Base-by-base conservation (phyloP, 352 stramenopile species). In the Globisporangium polare region DNA sequence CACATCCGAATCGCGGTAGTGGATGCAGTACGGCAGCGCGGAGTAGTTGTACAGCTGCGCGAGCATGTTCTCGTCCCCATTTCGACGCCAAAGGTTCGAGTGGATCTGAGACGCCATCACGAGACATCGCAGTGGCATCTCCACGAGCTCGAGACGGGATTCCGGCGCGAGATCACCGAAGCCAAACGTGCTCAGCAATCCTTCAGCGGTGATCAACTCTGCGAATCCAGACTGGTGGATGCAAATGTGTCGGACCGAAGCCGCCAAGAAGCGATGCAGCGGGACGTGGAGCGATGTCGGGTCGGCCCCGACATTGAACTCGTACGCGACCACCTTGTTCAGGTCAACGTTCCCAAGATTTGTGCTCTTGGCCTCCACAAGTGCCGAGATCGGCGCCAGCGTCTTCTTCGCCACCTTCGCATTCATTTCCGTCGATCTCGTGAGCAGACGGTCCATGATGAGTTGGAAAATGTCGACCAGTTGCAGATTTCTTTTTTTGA, bases 31-130 rank as follows among this genome's bases (percentile, higher is more conserved):
- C 17, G 87, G 85, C 22, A 95, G 60, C 22, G 87, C 87, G 15
- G 85, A 95, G 66, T 95, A 95, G 69, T 95, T 95, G 76, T 94
- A 95, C 43, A 95, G 54, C 71, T 95, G 87, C 3, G 87, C 86
- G 56, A 94, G 72, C 87, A 95, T 95, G 55, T 92, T 95, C 65
- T 95, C 87, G 62, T 95, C 87, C 37, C 87, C 87, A 52, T 95
- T 95, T 27, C 87, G 79, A 20, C 87, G 78, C 87, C 87, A 95
- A 22, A 95, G 51, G 29, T 93, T 94, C 15, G 85, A 89, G 47
- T 95, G 87, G 49, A 95, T 95, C 63, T 95, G 87, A 18, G 83
- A 90, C 49, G 83, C 78, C 85, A 95, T 94, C 20, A 92, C 87
- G 12, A 95, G 60, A 58, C 82, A 90, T 13, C 85, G 84, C 43